These are phyloP conservation scores for Amauroascus verrucosus DNA, from an alignment of 2,329 filamentous ascomycete species.

Conservation along the genomic window DNA sequence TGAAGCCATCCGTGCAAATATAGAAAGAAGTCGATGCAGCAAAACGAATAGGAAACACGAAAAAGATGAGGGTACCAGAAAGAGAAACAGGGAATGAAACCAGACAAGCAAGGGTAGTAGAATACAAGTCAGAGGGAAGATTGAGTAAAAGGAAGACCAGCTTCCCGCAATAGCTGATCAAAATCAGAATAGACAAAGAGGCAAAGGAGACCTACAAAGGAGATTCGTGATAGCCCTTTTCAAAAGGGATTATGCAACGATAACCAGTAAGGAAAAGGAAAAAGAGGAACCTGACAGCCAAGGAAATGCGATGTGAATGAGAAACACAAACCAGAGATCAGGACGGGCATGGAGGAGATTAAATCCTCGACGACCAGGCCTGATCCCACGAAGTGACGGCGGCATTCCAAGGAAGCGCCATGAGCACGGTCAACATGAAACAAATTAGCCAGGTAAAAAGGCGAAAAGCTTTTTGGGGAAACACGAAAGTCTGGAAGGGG, in stretches of 20 bases:
- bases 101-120: constrained; percentile 15
- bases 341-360: constrained; percentile 29
- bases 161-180: neutral
- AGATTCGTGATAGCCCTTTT: constrained; percentile 9
- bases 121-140: constrained; percentile 11
- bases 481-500: neutral
- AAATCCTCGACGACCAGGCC: constrained; percentile 24
- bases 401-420: constrained; percentile 7
- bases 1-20: constrained; percentile 19
- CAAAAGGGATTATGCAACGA: constrained; percentile 16
- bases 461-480: neutral
- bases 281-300: constrained; percentile 19
- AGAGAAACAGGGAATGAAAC: neutral
- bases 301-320: constrained; percentile 12
- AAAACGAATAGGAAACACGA: neutral
- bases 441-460: neutral
- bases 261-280: constrained; percentile 17
- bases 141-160: neutral
- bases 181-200: neutral
- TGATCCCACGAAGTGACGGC: neutral
- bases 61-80: neutral
- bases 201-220: constrained; percentile 3
- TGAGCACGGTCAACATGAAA: constrained; percentile 12
- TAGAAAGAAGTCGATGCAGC: too few species aligned
- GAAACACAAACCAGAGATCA: constrained; percentile 14